phyloP scores from a whole-genome alignment of 2,329 filamentous ascomycete species.

The Penicillium sp. region DNA sequence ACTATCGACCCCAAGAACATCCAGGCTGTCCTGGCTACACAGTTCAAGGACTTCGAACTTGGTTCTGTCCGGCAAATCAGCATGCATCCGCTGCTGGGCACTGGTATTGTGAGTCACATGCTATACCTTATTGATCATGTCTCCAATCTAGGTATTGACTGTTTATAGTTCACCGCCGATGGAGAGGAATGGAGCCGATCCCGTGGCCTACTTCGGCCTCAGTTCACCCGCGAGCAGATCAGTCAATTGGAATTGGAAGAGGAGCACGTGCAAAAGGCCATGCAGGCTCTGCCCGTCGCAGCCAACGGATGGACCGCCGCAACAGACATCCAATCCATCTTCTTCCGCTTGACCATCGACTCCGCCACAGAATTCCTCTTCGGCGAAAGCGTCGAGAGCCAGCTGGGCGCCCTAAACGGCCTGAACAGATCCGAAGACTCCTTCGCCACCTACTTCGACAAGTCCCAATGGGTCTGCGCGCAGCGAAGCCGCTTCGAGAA shows the following conservation, averaged over 20 bases:
- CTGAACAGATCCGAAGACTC: conserved; percentile 51
- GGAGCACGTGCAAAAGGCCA: conserved; percentile 69
- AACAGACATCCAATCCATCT: conserved; percentile 70
- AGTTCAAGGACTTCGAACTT: conserved; percentile 82
- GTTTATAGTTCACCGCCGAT: conserved; percentile 60
- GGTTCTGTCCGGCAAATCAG: conserved; percentile 69
- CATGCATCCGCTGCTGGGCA: conserved; percentile 34
- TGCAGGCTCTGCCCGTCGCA: conserved; percentile 62
- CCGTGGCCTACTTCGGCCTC: conserved; percentile 77
- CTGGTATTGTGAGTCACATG: conserved; percentile 44
- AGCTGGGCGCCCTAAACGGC: conserved; percentile 33
- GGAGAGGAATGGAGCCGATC: conserved; percentile 73
- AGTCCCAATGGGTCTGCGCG: conserved; percentile 30
- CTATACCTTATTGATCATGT: neutral
- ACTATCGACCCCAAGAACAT: conserved; percentile 58
- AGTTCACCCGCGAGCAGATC: conserved; percentile 82
- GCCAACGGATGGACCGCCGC: conserved; percentile 48
- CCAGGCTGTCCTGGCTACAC: conserved; percentile 78
- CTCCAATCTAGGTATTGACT: neutral
- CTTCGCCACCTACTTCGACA: conserved; percentile 38
- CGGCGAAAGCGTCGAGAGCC: conserved; percentile 67
- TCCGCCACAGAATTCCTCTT: conserved; percentile 83
- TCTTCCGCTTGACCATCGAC: conserved; percentile 84
- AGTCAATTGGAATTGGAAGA: conserved; percentile 81
- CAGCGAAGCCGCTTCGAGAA: conserved; percentile 24